These are phyloP conservation scores for Yamadazyma akitaensis DNA, from an alignment of 805 yeast species.

Conservation along the genomic window DNA sequence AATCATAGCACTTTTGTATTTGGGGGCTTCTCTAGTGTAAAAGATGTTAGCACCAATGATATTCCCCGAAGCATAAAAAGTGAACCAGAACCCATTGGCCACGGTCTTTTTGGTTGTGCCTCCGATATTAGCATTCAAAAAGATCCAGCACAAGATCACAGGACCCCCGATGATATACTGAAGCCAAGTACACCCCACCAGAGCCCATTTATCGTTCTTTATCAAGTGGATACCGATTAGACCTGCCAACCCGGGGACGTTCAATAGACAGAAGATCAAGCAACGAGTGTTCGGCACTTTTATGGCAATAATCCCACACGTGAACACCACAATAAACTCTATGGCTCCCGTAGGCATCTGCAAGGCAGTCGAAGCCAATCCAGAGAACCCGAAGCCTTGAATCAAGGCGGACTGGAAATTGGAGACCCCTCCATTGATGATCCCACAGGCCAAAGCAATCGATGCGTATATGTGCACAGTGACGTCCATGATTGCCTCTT, in stretches of 20 bases:
- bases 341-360: constrained; percentile 27
- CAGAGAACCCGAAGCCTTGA: constrained; percentile 29
- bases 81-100: constrained; percentile 21
- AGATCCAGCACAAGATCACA: constrained; percentile 25
- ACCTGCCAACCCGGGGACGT: constrained; percentile 24
- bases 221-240: constrained; percentile 23
- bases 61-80: constrained; percentile 27
- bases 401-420: constrained; percentile 27
- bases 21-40: constrained; percentile 22
- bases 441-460: constrained; percentile 27
- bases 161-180: constrained; percentile 30
- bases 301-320: constrained; percentile 24
- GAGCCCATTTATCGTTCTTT: constrained; percentile 19
- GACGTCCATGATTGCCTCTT: constrained; percentile 20
- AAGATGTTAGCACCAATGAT: constrained; percentile 26
- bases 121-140: constrained; percentile 19
- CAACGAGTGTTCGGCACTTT: constrained; percentile 17
- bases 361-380: constrained; percentile 25
- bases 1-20: constrained; percentile 22
- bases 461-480: constrained; percentile 19
- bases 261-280: constrained; percentile 15
- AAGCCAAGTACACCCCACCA: constrained; percentile 30
- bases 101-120: constrained; percentile 25
- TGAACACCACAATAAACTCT: constrained; percentile 23
- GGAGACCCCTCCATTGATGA: constrained; percentile 27